Evolutionary conservation across 495 filamentous ascomycete species (phyloP).

Genomic region (Lepidopterella palustris): DNA sequence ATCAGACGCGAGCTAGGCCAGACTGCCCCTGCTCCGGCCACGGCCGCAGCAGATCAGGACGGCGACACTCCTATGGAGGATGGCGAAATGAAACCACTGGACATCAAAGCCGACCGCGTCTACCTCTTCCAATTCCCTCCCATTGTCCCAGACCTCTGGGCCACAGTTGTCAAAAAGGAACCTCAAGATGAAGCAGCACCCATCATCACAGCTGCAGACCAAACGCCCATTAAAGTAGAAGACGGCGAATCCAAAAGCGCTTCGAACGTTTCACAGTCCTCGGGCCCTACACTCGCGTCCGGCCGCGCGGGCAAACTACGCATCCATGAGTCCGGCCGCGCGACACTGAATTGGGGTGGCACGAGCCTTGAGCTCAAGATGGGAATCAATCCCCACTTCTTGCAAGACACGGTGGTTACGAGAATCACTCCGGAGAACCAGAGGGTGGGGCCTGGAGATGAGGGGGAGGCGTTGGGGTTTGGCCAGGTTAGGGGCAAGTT

Average conservation of each 20-base stretch:
- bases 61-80: conserved; percentile 36
- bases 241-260: conserved; percentile 14
- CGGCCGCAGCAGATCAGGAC: conserved; percentile 30
- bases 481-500: conserved; percentile 55
- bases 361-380: conserved; percentile 41
- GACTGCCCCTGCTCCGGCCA: background rate
- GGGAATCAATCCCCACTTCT: conserved; percentile 24
- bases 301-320: conserved; percentile 55
- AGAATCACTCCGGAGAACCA: conserved; percentile 24
- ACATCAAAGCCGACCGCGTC: conserved; percentile 44
- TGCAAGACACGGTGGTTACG: conserved; percentile 31
- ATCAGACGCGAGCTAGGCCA: conserved; percentile 34
- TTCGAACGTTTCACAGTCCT: background rate
- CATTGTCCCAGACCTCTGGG: conserved; percentile 48
- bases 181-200: conserved; percentile 3
- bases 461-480: conserved; percentile 49
- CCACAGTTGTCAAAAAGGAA: conserved; percentile 36
- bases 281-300: conserved; percentile 9
- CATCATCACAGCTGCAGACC: conserved; percentile 8
- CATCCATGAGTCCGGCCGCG: conserved; percentile 53
- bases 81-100: conserved; percentile 23
- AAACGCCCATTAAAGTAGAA: conserved; percentile 16
- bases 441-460: conserved; percentile 40
- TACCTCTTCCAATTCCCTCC: conserved; percentile 63
- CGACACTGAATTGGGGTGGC: conserved; percentile 57